Conservation (phyloP, 2,329 filamentous ascomycete genomes). For the Ascochyta koolunga region DNA sequence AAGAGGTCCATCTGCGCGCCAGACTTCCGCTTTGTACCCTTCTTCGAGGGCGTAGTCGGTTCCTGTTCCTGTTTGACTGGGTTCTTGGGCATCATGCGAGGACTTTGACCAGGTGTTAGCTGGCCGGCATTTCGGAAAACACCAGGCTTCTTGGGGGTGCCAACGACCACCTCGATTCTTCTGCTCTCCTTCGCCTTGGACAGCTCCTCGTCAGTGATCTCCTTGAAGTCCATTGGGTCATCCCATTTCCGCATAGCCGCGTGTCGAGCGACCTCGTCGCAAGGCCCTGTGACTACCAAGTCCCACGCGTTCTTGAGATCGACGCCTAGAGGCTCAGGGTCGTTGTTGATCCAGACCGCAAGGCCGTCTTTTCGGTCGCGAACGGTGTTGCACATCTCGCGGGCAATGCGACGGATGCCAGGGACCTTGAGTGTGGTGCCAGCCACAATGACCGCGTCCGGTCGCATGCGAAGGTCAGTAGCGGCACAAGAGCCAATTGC, state of each 20-base stretch:
- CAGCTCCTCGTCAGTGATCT: conserved; percentile 44
- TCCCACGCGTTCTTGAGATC: conserved; percentile 96
- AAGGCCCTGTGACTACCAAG: conserved; percentile 82
- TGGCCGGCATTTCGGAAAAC: conserved; percentile 41
- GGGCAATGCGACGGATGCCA: conserved; percentile 85
- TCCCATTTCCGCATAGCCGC: conserved; percentile 67
- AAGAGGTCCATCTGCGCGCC: conserved; percentile 29
- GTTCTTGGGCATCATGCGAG: conserved; percentile 36
- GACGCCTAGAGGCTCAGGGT: conserved; percentile 78
- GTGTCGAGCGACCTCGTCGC: conserved; percentile 82
- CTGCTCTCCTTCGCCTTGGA: conserved; percentile 39
- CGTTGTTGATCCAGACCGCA: conserved; percentile 93
- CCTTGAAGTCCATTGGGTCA: conserved; percentile 49
- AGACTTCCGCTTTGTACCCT: conserved; percentile 41
- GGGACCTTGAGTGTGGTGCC: conserved; percentile 96
- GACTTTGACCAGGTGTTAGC: conserved; percentile 45
- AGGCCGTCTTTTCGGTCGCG: conserved; percentile 81
- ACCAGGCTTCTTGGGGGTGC: conserved; percentile 39
- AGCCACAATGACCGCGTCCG: conserved; percentile 92
- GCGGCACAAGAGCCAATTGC: conserved; percentile 91
- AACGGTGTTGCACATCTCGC: conserved; percentile 89
- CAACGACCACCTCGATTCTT: conserved; percentile 42
- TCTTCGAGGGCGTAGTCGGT: conserved; percentile 41
- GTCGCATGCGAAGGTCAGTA: conserved; percentile 81
- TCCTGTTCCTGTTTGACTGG: conserved; percentile 34